phyloP scores from a whole-genome alignment of 2,329 filamentous ascomycete genomes.

The Fusarium sp. region DNA sequence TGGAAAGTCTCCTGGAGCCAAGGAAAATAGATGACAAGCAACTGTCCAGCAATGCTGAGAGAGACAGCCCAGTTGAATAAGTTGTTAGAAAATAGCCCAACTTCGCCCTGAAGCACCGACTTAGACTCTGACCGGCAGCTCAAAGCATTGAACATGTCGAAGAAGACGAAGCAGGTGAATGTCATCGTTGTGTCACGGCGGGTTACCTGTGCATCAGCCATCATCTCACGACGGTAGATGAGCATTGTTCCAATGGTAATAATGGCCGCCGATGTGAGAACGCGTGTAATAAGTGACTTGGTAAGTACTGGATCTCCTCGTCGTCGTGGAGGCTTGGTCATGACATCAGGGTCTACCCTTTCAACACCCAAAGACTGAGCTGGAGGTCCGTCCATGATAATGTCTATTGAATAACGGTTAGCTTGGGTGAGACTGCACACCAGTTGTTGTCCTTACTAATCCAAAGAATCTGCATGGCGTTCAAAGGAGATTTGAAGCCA shows the following conservation, averaged over 20 bases:
- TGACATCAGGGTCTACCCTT: conserved; percentile 91
- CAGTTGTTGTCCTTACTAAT: conserved; percentile 77
- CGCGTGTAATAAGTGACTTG: conserved; percentile 79
- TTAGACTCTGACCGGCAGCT: conserved; percentile 92
- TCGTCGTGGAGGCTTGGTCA: conserved; percentile 85
- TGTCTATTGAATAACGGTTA: conserved; percentile 68
- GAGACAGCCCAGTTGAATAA: conserved; percentile 97
- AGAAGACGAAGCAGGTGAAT: conserved; percentile 98
- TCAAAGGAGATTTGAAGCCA: conserved; percentile 93
- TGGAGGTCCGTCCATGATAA: conserved; percentile 98
- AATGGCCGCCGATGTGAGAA: conserved; percentile 85
- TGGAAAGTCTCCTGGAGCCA: conserved; percentile 95
- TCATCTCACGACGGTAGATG: conserved; percentile 93
- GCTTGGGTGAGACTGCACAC: not conserved
- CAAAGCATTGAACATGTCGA: conserved; percentile 99
- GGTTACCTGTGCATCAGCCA: conserved; percentile 80
- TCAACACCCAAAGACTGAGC: conserved; percentile 97
- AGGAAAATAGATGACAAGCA: conserved; percentile 93
- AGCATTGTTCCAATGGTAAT: conserved; percentile 94
- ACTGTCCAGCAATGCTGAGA: conserved; percentile 83
- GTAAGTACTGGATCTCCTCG: conserved; percentile 94
- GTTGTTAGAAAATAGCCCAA: conserved; percentile 83
- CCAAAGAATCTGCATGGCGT: conserved; percentile 99
- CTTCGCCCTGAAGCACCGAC: conserved; percentile 85
- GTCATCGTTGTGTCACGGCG: conserved; percentile 99